Evolutionary conservation across 2,329 filamentous ascomycete genomes (phyloP).

Genomic region (Coniosporium tulheliwenetii): DNA sequence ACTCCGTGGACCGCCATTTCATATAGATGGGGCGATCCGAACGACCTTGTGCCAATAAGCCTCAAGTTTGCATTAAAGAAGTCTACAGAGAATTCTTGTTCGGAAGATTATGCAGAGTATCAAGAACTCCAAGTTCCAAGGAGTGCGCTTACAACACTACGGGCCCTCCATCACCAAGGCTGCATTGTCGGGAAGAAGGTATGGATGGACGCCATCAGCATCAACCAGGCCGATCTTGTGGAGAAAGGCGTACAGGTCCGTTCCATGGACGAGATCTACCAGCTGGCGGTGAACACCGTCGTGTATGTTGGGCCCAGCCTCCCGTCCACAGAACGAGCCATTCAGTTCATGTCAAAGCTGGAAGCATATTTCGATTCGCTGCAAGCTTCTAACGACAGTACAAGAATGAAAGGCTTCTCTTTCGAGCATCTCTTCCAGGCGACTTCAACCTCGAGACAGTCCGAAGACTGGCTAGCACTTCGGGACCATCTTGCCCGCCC

Average conservation of each 20-base stretch:
- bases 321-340: too few species aligned
- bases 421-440: not conserved
- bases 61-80: too few species aligned
- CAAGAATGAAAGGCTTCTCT: not conserved
- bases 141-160: too few species aligned
- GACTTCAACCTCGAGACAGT: not conserved
- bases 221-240: slow-evolving; percentile 3
- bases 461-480: not conserved
- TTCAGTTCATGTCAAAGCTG: not conserved
- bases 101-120: too few species aligned
- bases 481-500: not conserved
- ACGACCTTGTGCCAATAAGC: too few species aligned
- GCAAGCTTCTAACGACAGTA: not conserved
- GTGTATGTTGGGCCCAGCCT: slow-evolving; percentile 3
- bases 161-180: too few species aligned
- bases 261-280: slow-evolving; percentile 3
- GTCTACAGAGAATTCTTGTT: too few species aligned
- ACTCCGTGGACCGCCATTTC: too few species aligned
- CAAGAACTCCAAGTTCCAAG: too few species aligned
- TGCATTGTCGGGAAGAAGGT: too few species aligned
- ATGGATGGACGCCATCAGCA: slow-evolving; percentile 6
- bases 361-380: not conserved
- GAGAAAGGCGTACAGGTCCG: slow-evolving; percentile 3
- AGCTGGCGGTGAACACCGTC: not conserved
- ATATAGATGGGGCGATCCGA: too few species aligned